Evolutionary conservation across 495 filamentous ascomycete genomes (phyloP).

Genomic region (Neurospora sp.): DNA sequence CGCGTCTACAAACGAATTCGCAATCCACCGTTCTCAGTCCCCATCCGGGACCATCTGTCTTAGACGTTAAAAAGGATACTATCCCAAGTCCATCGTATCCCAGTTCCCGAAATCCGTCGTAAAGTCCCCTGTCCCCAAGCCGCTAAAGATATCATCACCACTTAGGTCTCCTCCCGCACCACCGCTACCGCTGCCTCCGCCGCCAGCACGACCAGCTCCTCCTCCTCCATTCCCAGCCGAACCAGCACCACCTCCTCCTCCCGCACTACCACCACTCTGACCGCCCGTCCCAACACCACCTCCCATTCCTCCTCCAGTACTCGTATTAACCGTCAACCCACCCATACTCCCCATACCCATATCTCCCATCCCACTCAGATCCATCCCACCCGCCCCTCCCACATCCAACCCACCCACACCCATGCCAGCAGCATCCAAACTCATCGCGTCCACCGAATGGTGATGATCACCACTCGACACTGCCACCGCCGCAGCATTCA

Average conservation of each 20-base stretch:
- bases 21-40: background rate
- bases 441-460: constrained; percentile 18
- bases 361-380: constrained; percentile 9
- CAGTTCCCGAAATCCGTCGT: constrained; percentile 14
- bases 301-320: background rate
- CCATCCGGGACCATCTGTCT: background rate
- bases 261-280: background rate
- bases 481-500: constrained; percentile 23
- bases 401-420: constrained; percentile 13
- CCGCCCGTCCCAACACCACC: background rate
- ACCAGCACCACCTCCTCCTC: background rate
- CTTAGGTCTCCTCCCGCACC: constrained; percentile 21
- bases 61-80: background rate
- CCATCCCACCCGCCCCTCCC: constrained; percentile 2
- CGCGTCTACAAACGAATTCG: background rate
- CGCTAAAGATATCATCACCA: constrained; percentile 28
- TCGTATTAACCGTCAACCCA: background rate
- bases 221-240: constrained; percentile 1
- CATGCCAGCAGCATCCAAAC: constrained; percentile 15
- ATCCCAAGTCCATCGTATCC: constrained; percentile 13
- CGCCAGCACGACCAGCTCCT: constrained; percentile 16
- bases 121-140: constrained; percentile 15
- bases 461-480: background rate
- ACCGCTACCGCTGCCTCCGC: background rate
- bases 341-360: constrained; percentile 1